Conservation (phyloP, 2,329 filamentous ascomycete species). For the Dothideomycetes sp. region DNA sequence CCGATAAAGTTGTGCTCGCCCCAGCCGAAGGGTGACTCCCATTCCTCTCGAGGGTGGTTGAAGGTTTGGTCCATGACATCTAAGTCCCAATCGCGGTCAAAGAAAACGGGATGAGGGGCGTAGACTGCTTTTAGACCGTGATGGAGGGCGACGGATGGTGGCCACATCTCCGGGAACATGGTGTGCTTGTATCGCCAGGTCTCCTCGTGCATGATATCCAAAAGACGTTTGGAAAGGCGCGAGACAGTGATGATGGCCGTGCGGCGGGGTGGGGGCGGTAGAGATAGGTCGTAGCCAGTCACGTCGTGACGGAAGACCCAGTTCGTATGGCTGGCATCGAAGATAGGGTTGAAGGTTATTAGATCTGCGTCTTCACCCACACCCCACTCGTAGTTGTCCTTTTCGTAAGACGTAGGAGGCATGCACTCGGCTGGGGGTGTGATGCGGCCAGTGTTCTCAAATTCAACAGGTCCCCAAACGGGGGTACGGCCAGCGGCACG, state of each 20-base stretch:
- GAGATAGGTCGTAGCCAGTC: conserved; percentile 50
- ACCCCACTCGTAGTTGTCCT: conserved; percentile 64
- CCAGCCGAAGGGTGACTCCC: conserved; percentile 38
- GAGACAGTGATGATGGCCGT: conserved; percentile 71
- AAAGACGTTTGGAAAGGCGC: conserved; percentile 57
- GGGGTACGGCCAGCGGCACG: conserved; percentile 38
- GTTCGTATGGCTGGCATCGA: conserved; percentile 60
- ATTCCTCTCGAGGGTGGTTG: conserved; percentile 35
- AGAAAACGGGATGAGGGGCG: conserved; percentile 68
- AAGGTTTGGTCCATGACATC: conserved; percentile 35
- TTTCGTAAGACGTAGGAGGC: conserved; percentile 47
- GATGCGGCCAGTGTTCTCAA: conserved; percentile 40
- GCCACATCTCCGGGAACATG: conserved; percentile 71
- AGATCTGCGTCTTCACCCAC: conserved; percentile 66
- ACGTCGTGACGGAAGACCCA: conserved; percentile 62
- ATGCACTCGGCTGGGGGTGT: conserved; percentile 50
- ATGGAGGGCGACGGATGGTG: conserved; percentile 60
- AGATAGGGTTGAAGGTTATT: conserved; percentile 67
- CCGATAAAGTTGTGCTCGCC: conserved; percentile 41
- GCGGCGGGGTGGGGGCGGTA: conserved; percentile 53
- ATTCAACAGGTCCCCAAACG: conserved; percentile 52
- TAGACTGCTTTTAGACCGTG: conserved; percentile 72
- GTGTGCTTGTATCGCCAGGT: conserved; percentile 59
- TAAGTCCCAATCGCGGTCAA: conserved; percentile 60
- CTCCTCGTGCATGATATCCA: conserved; percentile 69